These are phyloP conservation scores for Phlebiopsis flavidoalba DNA, from an alignment of 768 basidiomycete species.

Conservation along the genomic window DNA sequence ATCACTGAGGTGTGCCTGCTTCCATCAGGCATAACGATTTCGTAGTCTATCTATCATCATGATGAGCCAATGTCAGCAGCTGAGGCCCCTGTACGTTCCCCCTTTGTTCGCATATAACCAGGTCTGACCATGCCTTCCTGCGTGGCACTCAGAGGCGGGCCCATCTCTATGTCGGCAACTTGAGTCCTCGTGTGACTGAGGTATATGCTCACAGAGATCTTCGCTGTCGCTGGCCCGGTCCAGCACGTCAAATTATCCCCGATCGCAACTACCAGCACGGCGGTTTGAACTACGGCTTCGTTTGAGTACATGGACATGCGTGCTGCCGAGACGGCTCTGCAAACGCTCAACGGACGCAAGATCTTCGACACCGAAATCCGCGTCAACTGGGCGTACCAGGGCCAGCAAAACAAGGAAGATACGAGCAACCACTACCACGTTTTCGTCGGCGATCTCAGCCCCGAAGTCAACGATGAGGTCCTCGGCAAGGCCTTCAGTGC, in stretches of 20 bases:
- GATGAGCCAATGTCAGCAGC: slow-evolving; percentile 67
- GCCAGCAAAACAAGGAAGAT: slow-evolving; percentile 97
- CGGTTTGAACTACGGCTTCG: slow-evolving; percentile 98
- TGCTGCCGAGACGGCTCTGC: slow-evolving; percentile 96
- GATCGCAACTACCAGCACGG: slow-evolving; percentile 99
- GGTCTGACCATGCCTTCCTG: background rate
- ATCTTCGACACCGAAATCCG: slow-evolving; percentile 99
- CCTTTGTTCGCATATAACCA: background rate
- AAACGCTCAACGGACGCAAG: slow-evolving; percentile 97
- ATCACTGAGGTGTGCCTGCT: slow-evolving; percentile 12
- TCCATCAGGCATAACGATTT: slow-evolving; percentile 22
- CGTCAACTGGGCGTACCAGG: slow-evolving; percentile 99
- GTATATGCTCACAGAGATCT: slow-evolving; percentile 98
- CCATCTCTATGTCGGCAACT: slow-evolving; percentile 98
- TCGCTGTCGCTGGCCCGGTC: slow-evolving; percentile 94
- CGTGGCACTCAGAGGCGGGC: slow-evolving; percentile 63
- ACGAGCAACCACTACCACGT: slow-evolving; percentile 97
- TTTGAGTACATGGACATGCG: slow-evolving; percentile 99
- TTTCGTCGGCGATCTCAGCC: slow-evolving; percentile 99
- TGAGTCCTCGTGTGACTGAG: slow-evolving; percentile 97
- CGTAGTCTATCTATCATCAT: slow-evolving; percentile 45
- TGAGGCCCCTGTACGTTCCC: slow-evolving; percentile 67
- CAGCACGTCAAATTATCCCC: slow-evolving; percentile 99
- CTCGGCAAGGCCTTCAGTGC: slow-evolving; percentile 95
- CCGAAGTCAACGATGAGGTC: slow-evolving; percentile 97